Conservation (phyloP, 116 monocot species). For the Cymodocea nodosa region DNA sequence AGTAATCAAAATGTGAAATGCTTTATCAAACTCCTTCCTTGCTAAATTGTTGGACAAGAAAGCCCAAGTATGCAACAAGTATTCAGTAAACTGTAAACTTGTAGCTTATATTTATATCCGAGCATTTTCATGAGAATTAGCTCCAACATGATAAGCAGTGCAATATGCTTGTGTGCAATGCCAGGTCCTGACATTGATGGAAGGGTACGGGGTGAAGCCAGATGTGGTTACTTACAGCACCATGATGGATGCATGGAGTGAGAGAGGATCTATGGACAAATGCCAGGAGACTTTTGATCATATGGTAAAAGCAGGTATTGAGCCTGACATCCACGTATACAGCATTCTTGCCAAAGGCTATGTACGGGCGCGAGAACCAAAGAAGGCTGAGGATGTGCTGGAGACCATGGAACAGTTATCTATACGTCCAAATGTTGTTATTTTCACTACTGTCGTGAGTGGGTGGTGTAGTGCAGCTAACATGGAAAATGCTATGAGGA, state of each 20-base stretch:
- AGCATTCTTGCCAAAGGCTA: constrained; percentile 91
- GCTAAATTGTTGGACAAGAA: too few species aligned
- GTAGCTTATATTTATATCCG: too few species aligned
- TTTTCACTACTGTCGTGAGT: constrained; percentile 85
- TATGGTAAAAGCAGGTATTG: constrained; percentile 52
- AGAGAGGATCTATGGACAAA: constrained; percentile 54
- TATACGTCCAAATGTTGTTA: constrained; percentile 64
- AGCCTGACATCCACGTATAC: constrained; percentile 70
- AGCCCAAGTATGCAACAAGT: too few species aligned
- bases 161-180: background rate
- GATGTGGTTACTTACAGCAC: constrained; percentile 91
- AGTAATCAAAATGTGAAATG: too few species aligned
- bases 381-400: constrained; percentile 65
- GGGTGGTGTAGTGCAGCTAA: constrained; percentile 84
- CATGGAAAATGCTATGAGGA: constrained; percentile 68
- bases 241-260: constrained; percentile 76
- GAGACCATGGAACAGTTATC: constrained; percentile 38
- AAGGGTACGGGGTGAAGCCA: constrained; percentile 49
- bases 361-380: constrained; percentile 63
- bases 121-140: background rate
- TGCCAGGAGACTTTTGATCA: constrained; percentile 68
- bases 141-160: background rate
- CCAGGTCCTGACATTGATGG: constrained; percentile 72
- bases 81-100: too few species aligned
- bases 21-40: too few species aligned